Conservation (phyloP, 148 eudicot genomes). For the Agrostemma githago region DNA sequence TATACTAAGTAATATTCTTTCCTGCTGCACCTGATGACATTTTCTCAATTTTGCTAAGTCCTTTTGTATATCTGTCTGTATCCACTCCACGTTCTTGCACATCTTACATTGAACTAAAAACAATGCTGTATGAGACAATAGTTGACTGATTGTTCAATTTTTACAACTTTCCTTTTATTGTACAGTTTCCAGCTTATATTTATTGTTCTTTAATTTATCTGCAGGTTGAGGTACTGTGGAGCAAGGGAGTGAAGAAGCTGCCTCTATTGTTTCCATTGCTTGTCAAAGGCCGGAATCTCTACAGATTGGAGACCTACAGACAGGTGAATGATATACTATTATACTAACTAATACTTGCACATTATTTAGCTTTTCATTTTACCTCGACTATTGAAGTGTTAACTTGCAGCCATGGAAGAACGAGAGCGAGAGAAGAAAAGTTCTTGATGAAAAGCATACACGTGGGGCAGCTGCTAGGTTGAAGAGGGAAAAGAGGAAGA, state of each 20-base stretch:
- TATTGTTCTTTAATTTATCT: not conserved
- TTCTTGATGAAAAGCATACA: conserved; percentile 77
- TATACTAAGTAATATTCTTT: not conserved
- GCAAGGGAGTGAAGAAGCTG: conserved; percentile 60
- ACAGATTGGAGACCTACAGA: conserved; percentile 63
- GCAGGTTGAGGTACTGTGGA: conserved; percentile 89
- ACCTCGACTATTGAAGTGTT: conserved; percentile 7
- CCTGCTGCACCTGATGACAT: not conserved
- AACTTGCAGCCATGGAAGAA: conserved; percentile 61
- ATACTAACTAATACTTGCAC: conserved; percentile 5
- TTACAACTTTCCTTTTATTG: not conserved
- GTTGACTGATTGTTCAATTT: not conserved
- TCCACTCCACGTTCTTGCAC: not conserved
- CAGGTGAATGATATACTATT: conserved; percentile 43
- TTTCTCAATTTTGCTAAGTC: conserved; percentile 10
- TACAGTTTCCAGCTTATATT: not conserved
- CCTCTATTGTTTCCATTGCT: conserved; percentile 66
- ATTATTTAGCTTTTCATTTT: not conserved
- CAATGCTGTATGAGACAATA: not conserved
- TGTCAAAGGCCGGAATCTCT: conserved; percentile 83
- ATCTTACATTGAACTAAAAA: no score
- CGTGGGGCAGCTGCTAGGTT: conserved; percentile 70
- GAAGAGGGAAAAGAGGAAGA: conserved; percentile 41
- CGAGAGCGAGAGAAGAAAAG: conserved; percentile 57
- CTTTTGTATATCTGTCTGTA: not conserved